phyloP scores from a whole-genome alignment of 2,329 filamentous ascomycete genomes.

The Paracoccidioides brasiliensis region DNA sequence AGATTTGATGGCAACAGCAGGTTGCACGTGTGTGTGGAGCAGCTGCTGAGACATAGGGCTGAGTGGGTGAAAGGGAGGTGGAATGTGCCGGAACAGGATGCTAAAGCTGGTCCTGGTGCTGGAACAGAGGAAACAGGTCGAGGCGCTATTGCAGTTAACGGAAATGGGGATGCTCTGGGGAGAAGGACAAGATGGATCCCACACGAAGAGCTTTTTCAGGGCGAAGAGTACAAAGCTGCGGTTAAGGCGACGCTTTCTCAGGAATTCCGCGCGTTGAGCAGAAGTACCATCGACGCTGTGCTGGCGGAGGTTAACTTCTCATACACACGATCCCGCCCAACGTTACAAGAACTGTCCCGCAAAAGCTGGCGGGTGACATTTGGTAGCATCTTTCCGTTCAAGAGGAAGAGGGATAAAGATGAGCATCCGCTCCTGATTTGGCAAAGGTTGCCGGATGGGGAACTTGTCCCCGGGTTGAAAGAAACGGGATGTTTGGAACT shows the following conservation, averaged over 20 bases:
- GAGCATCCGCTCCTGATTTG: conserved; percentile 29
- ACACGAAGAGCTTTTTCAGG: conserved; percentile 32
- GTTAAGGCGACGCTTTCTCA: conserved; percentile 27
- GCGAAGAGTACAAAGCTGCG: conserved; percentile 30
- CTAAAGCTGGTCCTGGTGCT: not conserved
- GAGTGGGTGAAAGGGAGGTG: conserved; percentile 36
- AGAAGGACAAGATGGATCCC: conserved; percentile 18
- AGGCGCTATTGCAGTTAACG: conserved; percentile 1
- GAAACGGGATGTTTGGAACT: conserved; percentile 32
- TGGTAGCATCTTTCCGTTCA: conserved; percentile 30
- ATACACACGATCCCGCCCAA: conserved; percentile 32
- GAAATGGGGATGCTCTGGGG: conserved; percentile 10
- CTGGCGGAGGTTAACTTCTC: conserved; percentile 37
- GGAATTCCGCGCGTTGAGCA: conserved; percentile 33
- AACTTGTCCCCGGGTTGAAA: conserved; percentile 24
- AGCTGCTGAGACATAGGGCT: conserved; percentile 33
- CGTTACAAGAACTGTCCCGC: conserved; percentile 29
- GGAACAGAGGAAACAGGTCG: not conserved
- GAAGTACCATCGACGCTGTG: conserved; percentile 34
- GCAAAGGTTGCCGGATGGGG: conserved; percentile 21
- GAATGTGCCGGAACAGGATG: conserved; percentile 24
- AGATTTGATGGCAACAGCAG: conserved; percentile 36
- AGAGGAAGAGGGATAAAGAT: conserved; percentile 28
- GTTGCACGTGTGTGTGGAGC: conserved; percentile 35
- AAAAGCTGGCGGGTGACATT: conserved; percentile 35